Evolutionary conservation across 257 asterid genomes (phyloP), one percentile per base, ranked within the genome.

Genomic region (Parsonsia alboflavescens): DNA sequence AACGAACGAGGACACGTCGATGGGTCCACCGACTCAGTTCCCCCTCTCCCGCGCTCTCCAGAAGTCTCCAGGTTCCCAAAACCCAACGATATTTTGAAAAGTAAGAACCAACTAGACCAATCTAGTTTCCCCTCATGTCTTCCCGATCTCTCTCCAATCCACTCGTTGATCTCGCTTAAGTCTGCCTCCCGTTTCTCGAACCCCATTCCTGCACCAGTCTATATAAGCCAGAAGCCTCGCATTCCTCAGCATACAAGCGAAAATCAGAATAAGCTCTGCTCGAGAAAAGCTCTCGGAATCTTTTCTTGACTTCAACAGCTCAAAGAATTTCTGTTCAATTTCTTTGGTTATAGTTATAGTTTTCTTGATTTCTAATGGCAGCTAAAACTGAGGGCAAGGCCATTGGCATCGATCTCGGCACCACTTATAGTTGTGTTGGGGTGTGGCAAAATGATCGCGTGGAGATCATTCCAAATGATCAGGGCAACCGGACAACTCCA

Each of bases 371-470:
- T 3, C 2, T 21, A 22, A 69, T 69, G 73, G 73, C 59, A 24
- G 44, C 54, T 1, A 68, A 68, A 68, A 24, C 58, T 2, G 75
- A 71, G 56, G 75, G 75, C 4, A 71, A 53, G 57, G 75, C 75
- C 2, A 71, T 71, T 17, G 75, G 75, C 10, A 71, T 71, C 19
- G 75, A 71, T 71, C 73, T 69, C 4, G 73, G 73, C 73, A 69
- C 73, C 46, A 69, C 73, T 2, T 69, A 69, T 44, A 69, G 75
- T 21, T 71, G 75, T 71, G 75, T 71, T 13, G 75, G 75, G 28
- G 66, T 71, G 0, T 71, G 75, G 75, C 75, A 71, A 21, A 71
- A 53, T 12, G 75, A 71, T 24, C 28, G 73, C 1, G 73, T 69
- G 24, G 73, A 69, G 58, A 69, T 69, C 0, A 69, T 69, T 1